Evolutionary conservation across 108 stramenopile genomes (phyloP).

Genomic region (Skeletonema potamos): DNA sequence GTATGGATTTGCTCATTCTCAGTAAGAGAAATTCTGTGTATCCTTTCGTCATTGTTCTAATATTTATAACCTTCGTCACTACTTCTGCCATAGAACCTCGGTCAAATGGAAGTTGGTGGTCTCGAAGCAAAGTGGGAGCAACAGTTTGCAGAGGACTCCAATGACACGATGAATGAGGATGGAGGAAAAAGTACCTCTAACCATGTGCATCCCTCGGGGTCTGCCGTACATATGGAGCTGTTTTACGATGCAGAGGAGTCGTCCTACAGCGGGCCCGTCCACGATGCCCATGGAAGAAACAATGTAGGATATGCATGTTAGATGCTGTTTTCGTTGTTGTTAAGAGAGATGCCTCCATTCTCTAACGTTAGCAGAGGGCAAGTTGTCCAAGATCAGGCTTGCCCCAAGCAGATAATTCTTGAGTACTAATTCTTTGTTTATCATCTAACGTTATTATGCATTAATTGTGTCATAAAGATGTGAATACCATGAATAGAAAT

Average conservation of each 20-base stretch:
- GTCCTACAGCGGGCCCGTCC: not conserved
- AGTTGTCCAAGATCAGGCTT: no score
- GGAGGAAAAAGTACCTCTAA: not conserved
- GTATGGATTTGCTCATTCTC: no score
- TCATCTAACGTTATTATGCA: not conserved
- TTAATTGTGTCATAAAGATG: not conserved
- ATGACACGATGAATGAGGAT: constrained; percentile 2
- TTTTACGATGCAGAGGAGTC: constrained; percentile 17
- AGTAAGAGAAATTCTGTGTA: not conserved
- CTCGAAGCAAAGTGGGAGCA: constrained; percentile 44
- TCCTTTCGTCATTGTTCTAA: not conserved
- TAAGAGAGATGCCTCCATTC: not conserved
- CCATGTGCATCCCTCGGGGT: constrained; percentile 1
- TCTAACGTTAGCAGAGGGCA: not conserved
- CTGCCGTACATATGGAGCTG: constrained; percentile 32
- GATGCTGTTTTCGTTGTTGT: not conserved
- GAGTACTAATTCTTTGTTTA: no score
- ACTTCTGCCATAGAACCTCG: constrained; percentile 15
- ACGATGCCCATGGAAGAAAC: not conserved
- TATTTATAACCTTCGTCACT: not conserved
- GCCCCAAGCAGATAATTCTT: no score
- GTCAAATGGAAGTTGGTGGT: constrained; percentile 28
- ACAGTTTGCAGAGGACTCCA: not conserved
- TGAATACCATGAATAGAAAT: not conserved
- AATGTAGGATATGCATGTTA: constrained; percentile 3